Percentiles rank a stretch among this genome's conserved stretches.
phyloP scores from a whole-genome alignment of 805 yeast species.

The Cyberlindnera xishuangbannaensis region DNA sequence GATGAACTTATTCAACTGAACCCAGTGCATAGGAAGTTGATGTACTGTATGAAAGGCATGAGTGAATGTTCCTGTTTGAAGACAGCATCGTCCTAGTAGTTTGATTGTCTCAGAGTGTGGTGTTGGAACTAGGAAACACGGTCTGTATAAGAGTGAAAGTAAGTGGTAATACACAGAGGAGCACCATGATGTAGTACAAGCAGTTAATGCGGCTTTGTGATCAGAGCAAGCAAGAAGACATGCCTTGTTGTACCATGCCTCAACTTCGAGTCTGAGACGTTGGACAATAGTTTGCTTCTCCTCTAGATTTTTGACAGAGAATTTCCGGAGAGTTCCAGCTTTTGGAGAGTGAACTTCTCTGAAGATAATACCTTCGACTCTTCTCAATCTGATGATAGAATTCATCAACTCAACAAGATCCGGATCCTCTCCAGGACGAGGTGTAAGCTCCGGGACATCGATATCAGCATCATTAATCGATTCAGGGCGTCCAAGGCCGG shows the following conservation, averaged over 20 bases:
- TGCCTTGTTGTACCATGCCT: slow-evolving; percentile 30
- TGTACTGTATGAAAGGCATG: slow-evolving; percentile 40
- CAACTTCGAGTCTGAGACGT: slow-evolving; percentile 23
- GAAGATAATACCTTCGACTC: slow-evolving; percentile 42
- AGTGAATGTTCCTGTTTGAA: slow-evolving; percentile 40
- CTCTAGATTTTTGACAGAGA: no score
- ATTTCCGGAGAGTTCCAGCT: no score
- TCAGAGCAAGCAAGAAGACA: slow-evolving; percentile 15
- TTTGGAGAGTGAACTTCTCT: slow-evolving; percentile 40
- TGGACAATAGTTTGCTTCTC: slow-evolving; percentile 5
- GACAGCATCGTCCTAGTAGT: slow-evolving; percentile 39
- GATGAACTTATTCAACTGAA: slow-evolving; percentile 39
- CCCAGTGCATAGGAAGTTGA: slow-evolving; percentile 45
- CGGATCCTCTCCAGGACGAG: slow-evolving; percentile 35
- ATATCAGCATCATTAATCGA: slow-evolving; percentile 46
- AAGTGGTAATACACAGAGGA: slow-evolving; percentile 40
- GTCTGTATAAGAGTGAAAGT: slow-evolving; percentile 41
- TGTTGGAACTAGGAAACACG: slow-evolving; percentile 41
- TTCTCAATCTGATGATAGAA: slow-evolving; percentile 37
- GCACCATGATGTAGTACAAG: slow-evolving; percentile 27
- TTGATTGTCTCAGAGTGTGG: slow-evolving; percentile 36
- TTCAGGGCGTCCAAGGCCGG: slow-evolving; percentile 44
- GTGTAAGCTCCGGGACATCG: slow-evolving; percentile 37
- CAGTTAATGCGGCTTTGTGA: slow-evolving; percentile 8
- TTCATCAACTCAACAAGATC: slow-evolving; percentile 36